A percentile compares a stretch with the other conserved stretches of the same genome.
Conservation (phyloP, 2,329 filamentous ascomycete species). For the Trichoderma sp. region DNA sequence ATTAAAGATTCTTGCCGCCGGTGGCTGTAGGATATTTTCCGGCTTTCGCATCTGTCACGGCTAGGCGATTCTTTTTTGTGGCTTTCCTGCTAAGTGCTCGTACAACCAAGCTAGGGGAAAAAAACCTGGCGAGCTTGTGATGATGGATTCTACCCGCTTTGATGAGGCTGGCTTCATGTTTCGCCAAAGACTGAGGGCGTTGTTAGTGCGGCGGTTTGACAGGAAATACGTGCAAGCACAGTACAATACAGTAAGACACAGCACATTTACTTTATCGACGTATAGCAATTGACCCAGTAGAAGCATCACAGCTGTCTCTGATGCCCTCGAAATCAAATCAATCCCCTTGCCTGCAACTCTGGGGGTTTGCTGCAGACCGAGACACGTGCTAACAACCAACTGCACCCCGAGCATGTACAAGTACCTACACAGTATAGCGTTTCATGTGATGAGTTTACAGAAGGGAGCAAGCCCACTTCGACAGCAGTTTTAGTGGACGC, state of each 20-base stretch:
- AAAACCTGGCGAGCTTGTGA: background rate
- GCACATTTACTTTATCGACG: background rate
- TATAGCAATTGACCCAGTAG: background rate
- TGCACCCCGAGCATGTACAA: conserved; percentile 1
- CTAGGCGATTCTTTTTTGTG: background rate
- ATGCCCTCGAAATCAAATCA: background rate
- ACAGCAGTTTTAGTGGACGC: conserved; percentile 9
- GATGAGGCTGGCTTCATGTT: background rate
- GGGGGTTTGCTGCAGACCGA: conserved; percentile 12
- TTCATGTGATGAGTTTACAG: conserved; percentile 4
- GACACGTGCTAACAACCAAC: conserved; percentile 13
- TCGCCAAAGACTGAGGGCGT: background rate
- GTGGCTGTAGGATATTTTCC: background rate
- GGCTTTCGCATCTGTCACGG: background rate
- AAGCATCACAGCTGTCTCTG: background rate
- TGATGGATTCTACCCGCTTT: background rate
- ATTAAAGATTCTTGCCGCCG: background rate
- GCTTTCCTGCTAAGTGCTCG: background rate
- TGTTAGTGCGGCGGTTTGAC: background rate
- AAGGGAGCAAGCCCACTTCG: background rate
- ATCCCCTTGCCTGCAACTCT: background rate
- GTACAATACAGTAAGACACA: background rate
- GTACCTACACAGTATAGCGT: background rate
- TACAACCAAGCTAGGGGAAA: background rate
- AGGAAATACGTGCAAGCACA: background rate